A percentile compares a stretch with the other conserved stretches of the same genome.
Evolutionary conservation across 2,329 filamentous ascomycete species (phyloP).

Genomic region (Cucurbitaria berberidis): DNA sequence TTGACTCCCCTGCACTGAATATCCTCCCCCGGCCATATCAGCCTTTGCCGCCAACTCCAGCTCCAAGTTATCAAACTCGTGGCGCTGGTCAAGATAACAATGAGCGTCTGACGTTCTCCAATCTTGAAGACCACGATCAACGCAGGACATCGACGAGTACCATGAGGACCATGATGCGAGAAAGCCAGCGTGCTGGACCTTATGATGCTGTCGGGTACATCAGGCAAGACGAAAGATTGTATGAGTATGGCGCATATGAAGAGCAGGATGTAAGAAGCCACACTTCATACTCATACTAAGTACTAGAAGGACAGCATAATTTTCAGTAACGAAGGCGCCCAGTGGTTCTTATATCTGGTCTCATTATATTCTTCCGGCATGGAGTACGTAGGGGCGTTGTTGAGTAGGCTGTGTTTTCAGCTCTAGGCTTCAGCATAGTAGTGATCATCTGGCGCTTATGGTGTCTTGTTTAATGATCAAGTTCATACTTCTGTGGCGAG

Average conservation of each 20-base stretch:
- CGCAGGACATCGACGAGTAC: background rate
- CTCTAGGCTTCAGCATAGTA: constrained; percentile 1
- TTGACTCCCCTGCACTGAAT: background rate
- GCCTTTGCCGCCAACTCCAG: background rate
- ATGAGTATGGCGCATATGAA: constrained; percentile 6
- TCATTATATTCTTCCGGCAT: background rate
- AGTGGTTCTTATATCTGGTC: background rate
- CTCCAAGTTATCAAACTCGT: background rate
- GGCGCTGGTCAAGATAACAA: background rate
- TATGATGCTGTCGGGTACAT: constrained; percentile 4
- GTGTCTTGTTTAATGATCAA: background rate
- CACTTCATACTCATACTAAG: background rate
- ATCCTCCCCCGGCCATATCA: background rate
- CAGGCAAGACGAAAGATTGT: background rate
- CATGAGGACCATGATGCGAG: background rate
- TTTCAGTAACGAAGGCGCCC: background rate
- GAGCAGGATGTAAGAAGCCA: background rate
- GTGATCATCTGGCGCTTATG: background rate
- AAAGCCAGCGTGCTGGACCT: background rate
- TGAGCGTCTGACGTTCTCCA: background rate
- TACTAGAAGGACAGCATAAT: background rate
- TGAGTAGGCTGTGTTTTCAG: constrained; percentile 1
- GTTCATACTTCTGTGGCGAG: background rate
- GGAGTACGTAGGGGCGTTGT: background rate
- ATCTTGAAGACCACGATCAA: background rate